Evolutionary conservation across 2,329 filamentous ascomycete genomes (phyloP), one percentile per base, ranked within the genome.

Genomic region (Calonectria henricotiae): DNA sequence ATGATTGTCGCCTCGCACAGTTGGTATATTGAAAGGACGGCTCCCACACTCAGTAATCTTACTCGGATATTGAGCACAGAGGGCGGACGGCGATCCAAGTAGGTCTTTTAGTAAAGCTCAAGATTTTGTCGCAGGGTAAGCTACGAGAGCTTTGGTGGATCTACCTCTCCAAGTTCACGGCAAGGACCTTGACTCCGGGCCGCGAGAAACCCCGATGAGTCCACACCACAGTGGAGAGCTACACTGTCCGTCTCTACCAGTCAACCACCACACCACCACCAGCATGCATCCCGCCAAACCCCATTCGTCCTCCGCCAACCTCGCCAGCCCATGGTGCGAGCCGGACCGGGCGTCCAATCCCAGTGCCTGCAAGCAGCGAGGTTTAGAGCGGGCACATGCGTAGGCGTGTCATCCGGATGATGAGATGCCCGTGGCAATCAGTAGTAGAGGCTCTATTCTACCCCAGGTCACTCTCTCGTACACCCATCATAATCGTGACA

Each of bases 141-240:
- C 51, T 27, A 62, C 39, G 25, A 55, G 58, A 44, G 70, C 68
- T 68, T 43, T 68, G 27, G 70, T 65, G 67, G 70, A 72, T 67
- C 44, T 65, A 17, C 54, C 15, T 55, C 15, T 46, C 39, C 39
- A 43, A 47, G 20, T 15, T 49, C 37, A 46, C 27, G 47, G 20
- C 37, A 47, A 47, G 37, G 51, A 62, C 35, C 25, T 15, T 54
- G 35, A 9, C 11, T 37, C 68, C 75, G 75, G 75, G 70, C 74
- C 75, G 75, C 68, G 65, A 76, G 74, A 77, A 77, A 77, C 72
- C 74, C 75, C 75, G 75, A 64, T 27, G 37, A 43, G 25, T 32
- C 35, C 20, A 20, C 27, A 54, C 55, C 27, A 62, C 58, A 67
- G 68, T 67, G 63, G 47, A 25, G 58, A 47, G 20, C 51, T 39